Evolutionary conservation across 225 moss, liverwort and hornwort genomes (phyloP).

Genomic region (Antitrichia curtipendula): DNA sequence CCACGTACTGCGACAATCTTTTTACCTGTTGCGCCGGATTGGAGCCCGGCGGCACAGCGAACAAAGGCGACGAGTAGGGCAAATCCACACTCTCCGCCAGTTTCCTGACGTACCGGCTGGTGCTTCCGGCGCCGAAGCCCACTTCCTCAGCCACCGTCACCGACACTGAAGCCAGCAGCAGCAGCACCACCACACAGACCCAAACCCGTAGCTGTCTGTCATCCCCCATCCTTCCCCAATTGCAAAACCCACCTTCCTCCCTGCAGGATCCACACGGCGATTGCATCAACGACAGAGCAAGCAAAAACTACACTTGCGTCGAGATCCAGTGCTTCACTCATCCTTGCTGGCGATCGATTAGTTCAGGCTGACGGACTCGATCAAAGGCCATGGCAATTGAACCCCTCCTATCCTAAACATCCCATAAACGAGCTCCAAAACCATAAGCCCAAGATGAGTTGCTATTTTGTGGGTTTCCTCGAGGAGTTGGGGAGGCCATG

Average conservation of each 20-base stretch:
- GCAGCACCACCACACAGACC: background rate
- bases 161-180: background rate
- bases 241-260: background rate
- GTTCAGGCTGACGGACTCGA: background rate
- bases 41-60: constrained; percentile 37
- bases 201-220: background rate
- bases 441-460: too few relatives aligned
- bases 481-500: background rate
- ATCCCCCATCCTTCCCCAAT: background rate
- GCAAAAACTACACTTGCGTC: background rate
- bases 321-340: background rate
- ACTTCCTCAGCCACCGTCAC: background rate
- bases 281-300: background rate
- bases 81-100: constrained; percentile 41
- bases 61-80: constrained; percentile 32
- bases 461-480: background rate
- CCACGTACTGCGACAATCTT: background rate
- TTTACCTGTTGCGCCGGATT: constrained; percentile 75
- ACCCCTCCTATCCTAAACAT: background rate
- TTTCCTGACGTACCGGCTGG: constrained; percentile 52
- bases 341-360: background rate
- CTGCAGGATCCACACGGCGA: background rate
- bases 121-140: constrained; percentile 18
- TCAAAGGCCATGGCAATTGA: background rate
- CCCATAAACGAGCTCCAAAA: background rate